phyloP scores from a whole-genome alignment of 176 grass and related monocot species.

The Aechmea fasciata region DNA sequence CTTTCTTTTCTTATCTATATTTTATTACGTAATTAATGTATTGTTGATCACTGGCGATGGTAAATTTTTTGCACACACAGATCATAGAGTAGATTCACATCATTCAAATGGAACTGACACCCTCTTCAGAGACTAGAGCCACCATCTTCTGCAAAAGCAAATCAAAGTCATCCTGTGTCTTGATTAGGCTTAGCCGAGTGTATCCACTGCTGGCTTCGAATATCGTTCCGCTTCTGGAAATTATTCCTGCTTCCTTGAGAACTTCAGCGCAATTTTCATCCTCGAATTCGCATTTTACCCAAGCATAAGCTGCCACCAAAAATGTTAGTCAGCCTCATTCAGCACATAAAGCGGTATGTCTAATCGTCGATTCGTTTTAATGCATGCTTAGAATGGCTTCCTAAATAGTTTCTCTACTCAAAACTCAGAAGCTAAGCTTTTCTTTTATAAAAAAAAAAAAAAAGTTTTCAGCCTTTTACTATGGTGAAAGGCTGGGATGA shows the following conservation, averaged over 20 bases:
- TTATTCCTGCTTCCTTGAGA: slow-evolving; percentile 40
- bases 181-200: slow-evolving; percentile 55
- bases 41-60: neutral
- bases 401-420: too few relatives aligned
- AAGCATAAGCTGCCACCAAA: slow-evolving; percentile 54
- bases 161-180: slow-evolving; percentile 58
- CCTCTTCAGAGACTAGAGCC: slow-evolving; percentile 34
- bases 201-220: slow-evolving; percentile 26
- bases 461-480: too few relatives aligned
- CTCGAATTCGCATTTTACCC: slow-evolving; percentile 68
- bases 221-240: slow-evolving; percentile 10
- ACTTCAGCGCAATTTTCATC: slow-evolving; percentile 42
- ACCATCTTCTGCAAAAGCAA: slow-evolving; percentile 41
- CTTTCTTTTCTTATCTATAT: neutral
- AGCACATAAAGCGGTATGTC: too few relatives aligned
- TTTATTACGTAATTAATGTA: slow-evolving; percentile 10
- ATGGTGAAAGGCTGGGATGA: too few relatives aligned
- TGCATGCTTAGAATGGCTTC: too few relatives aligned
- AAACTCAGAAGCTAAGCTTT: too few relatives aligned
- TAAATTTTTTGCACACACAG: neutral
- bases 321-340: neutral
- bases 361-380: too few relatives aligned
- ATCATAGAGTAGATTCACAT: neutral
- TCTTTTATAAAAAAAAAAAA: too few relatives aligned
- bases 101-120: slow-evolving; percentile 13